These are phyloP conservation scores for Candida wancherniae DNA, from an alignment of 805 yeast species.

Conservation along the genomic window DNA sequence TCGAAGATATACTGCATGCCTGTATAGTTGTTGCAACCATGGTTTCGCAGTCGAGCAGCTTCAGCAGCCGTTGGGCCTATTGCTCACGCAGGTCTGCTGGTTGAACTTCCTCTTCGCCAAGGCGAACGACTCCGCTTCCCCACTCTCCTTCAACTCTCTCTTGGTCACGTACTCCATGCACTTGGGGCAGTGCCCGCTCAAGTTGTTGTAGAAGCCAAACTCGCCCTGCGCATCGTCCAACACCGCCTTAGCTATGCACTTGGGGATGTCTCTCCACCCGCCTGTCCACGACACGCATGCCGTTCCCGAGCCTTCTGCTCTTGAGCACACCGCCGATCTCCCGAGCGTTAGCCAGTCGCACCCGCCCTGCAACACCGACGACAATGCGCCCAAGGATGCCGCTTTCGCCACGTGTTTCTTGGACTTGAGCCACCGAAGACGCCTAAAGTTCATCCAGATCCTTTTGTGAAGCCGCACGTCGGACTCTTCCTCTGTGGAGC, in stretches of 20 bases:
- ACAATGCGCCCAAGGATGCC: no score
- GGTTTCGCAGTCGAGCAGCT: no score
- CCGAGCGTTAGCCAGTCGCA: no score
- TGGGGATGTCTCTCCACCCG: conserved; percentile 1
- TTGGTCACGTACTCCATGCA: neutral
- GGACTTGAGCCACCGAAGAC: neutral
- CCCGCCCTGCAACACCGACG: no score
- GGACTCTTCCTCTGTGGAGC: neutral
- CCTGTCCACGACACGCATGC: conserved; percentile 2
- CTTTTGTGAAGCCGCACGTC: conserved; percentile 1
- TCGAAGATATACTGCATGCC: no score
- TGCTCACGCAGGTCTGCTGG: neutral
- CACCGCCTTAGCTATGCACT: neutral
- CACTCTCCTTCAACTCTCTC: no score
- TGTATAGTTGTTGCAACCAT: no score
- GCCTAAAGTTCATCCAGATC: neutral
- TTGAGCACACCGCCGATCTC: conserved; percentile 1
- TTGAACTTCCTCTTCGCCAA: neutral
- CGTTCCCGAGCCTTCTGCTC: neutral
- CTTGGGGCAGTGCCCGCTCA: neutral
- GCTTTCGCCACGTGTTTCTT: no score
- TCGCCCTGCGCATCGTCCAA: neutral
- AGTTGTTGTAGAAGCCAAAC: neutral
- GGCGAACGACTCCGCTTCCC: no score
- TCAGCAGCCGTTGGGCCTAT: conserved; percentile 1